phyloP scores from a whole-genome alignment of 139 green algal species.

The Pleodorina starrii region DNA sequence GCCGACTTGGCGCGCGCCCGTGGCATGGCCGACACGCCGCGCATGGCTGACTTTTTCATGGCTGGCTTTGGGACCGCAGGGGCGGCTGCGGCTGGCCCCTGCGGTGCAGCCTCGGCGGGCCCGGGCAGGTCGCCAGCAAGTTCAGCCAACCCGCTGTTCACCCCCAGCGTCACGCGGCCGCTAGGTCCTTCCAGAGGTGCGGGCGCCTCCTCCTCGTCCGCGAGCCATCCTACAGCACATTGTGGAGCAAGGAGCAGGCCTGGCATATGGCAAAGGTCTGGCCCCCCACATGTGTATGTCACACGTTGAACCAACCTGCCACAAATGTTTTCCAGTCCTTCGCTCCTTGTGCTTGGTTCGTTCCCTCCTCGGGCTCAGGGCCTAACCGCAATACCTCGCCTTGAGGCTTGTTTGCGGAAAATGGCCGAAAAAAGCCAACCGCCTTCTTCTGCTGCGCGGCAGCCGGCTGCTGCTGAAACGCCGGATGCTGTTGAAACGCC shows the following conservation, averaged over 20 bases:
- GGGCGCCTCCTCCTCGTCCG: constrained; percentile 26
- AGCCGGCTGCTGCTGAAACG: not conserved
- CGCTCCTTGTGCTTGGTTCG: not conserved
- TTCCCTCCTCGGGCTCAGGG: not conserved
- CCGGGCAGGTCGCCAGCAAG: not conserved
- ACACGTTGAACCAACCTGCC: too few relatives aligned
- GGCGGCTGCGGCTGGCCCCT: too few relatives aligned
- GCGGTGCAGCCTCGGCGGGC: not conserved
- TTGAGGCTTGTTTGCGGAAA: not conserved
- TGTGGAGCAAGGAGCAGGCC: not conserved
- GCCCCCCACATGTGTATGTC: too few relatives aligned
- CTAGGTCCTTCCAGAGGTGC: not conserved
- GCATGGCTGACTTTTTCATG: constrained; percentile 20
- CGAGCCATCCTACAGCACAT: constrained; percentile 25
- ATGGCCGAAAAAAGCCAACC: constrained; percentile 3
- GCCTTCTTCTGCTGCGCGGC: not conserved
- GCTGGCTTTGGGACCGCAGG: not conserved
- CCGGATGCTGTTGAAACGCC: too few relatives aligned
- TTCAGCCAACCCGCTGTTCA: constrained; percentile 17
- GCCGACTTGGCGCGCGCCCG: constrained; percentile 31
- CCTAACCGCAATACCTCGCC: constrained; percentile 1
- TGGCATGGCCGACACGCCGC: constrained; percentile 6
- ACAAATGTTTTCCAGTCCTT: constrained; percentile 46
- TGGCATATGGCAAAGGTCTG: too few relatives aligned
- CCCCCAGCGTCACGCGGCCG: constrained; percentile 9